Base-by-base conservation (phyloP, 768 basidiomycete genomes). In the Mrakia gelida region DNA sequence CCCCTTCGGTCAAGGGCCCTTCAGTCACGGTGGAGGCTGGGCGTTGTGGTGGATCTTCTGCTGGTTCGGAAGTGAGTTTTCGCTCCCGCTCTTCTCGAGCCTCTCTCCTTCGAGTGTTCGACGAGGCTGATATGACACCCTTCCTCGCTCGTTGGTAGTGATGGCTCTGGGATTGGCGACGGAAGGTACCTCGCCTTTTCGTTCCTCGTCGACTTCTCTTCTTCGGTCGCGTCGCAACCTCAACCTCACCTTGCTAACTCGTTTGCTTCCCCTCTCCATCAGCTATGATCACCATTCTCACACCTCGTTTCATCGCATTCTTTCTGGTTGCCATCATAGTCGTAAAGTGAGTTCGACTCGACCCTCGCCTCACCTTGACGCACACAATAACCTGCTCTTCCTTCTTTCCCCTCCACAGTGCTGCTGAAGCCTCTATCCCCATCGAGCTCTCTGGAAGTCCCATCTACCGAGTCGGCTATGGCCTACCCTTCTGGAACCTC, bases 401-500 rank as follows among this genome's bases (percentile, higher is more conserved):
- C 23, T 23, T 23, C 7, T 8, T 6, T 7, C 26, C 9, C 13
- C 59, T n/a, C n/a, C 7, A 6, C 59, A 59, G 59, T 18, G 59
- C 11, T 13, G n/a, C 59, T 1, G 59, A n/a, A 26, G 11, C 59
- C 0, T 8, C 7, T 3, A 26, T 59, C n/a, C 59, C 59, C 3
- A 59, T 59, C 59, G 59, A 59, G n/a, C 7, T 59, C n/a, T 59
- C 59, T 11, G 59, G 59, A n/a, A 45, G n/a, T 32, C 32, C n/a
- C 9, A 75, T 79, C 45, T 75, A 79, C 34, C 80, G 82, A 70
- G 91, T 92, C 78, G 92, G 91, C 1, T 91, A 89, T 80, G 91
- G 88, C 0, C 86, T 86, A 80, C 92, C 92, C 5, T 92, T 92
- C 81, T 92, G 91, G 82, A 91, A 92, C 80, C 85, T 92, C 41